Percentiles rank a stretch among this genome's conserved stretches.
Conservation (phyloP, 805 yeast genomes). For the Metschnikowia baotianmanensis region DNA sequence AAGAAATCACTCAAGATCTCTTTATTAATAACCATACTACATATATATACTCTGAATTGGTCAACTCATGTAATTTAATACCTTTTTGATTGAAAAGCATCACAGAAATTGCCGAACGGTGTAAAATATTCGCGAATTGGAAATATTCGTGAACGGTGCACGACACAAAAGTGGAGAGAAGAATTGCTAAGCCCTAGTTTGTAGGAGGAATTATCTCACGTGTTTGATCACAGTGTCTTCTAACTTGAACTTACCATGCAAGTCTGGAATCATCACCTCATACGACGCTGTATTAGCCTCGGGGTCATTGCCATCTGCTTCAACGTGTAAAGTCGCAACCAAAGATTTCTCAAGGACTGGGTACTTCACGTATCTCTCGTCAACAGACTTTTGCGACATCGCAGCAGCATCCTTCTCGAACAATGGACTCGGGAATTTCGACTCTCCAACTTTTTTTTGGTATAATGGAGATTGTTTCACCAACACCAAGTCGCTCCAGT, state of each 20-base stretch:
- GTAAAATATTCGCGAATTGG: no score
- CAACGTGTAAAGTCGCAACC: conserved; percentile 72
- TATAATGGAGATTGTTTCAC: conserved; percentile 34
- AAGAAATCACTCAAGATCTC: no score
- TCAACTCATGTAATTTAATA: no score
- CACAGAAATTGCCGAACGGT: no score
- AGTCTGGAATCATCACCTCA: conserved; percentile 67
- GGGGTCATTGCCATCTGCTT: conserved; percentile 49
- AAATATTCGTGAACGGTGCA: no score
- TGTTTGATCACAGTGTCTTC: conserved; percentile 36
- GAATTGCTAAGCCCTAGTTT: no score
- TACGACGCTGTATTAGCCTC: conserved; percentile 60
- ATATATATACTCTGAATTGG: no score
- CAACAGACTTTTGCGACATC: conserved; percentile 11
- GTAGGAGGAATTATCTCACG: conserved; percentile 1
- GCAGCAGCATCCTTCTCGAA: conserved; percentile 15
- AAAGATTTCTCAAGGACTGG: conserved; percentile 57
- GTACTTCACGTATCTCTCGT: conserved; percentile 43
- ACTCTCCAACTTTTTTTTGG: conserved; percentile 18
- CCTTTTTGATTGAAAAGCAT: no score
- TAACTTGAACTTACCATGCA: conserved; percentile 34
- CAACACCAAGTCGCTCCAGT: conserved; percentile 69
- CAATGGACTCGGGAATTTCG: conserved; percentile 45
- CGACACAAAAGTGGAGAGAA: no score
- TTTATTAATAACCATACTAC: no score